Evolutionary conservation across 2,329 filamentous ascomycete genomes (phyloP).

Genomic region (Ophiocordyceps camponoti-floridani): DNA sequence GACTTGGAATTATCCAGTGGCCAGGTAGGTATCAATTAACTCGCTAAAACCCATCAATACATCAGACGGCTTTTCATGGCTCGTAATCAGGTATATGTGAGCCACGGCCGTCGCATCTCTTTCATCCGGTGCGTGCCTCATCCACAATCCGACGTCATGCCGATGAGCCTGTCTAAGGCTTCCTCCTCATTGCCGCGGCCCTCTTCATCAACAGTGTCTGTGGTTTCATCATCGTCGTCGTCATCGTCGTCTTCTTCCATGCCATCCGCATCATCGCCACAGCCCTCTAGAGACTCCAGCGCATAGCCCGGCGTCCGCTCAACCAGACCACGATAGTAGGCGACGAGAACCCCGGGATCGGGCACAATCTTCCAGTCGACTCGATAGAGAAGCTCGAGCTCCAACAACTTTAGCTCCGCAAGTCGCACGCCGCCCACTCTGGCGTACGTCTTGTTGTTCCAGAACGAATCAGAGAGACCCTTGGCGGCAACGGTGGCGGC

Average conservation of each 20-base stretch:
- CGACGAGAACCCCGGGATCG: slow-evolving; percentile 78
- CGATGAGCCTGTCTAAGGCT: neutral
- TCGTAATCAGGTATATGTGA: neutral
- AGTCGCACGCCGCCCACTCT: slow-evolving; percentile 84
- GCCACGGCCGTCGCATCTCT: neutral
- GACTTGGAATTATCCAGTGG: neutral
- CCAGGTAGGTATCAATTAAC: neutral
- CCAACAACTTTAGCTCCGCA: slow-evolving; percentile 73
- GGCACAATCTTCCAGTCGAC: slow-evolving; percentile 97
- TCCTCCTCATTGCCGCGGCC: neutral
- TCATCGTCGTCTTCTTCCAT: slow-evolving; percentile 15
- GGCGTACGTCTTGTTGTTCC: slow-evolving; percentile 95
- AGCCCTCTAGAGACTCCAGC: slow-evolving; percentile 22
- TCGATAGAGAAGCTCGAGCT: slow-evolving; percentile 81
- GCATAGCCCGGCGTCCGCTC: slow-evolving; percentile 41
- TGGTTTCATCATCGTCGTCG: slow-evolving; percentile 13
- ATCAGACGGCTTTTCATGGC: neutral
- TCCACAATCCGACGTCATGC: neutral
- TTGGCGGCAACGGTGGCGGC: slow-evolving; percentile 92
- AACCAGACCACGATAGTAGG: slow-evolving; percentile 82
- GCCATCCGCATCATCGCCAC: slow-evolving; percentile 13
- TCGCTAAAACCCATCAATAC: neutral
- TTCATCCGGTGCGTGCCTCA: neutral
- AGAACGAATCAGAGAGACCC: slow-evolving; percentile 89
- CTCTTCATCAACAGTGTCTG: slow-evolving; percentile 11